Evolutionary conservation across 148 eudicot genomes (phyloP).

Genomic region (Polygonum maritimum): DNA sequence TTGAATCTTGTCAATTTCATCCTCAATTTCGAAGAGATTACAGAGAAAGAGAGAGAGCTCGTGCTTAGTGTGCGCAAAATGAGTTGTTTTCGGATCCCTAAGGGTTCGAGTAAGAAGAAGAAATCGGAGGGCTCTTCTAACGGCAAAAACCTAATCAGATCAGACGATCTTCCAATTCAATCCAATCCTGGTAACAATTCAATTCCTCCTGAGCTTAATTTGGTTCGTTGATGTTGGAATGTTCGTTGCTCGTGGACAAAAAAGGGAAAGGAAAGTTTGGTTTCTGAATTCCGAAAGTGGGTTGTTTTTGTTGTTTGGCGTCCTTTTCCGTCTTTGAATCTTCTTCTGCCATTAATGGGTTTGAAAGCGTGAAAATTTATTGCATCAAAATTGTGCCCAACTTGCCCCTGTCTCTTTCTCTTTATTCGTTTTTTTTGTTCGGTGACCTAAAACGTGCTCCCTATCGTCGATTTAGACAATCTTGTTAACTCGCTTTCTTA

Average conservation of each 20-base stretch:
- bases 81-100: slow-evolving; percentile 7
- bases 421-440: not conserved
- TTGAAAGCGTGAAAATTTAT: not conserved
- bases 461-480: not conserved
- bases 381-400: not conserved
- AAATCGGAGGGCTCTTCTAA: not conserved
- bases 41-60: not conserved
- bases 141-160: not conserved
- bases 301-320: not conserved
- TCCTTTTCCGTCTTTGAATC: not conserved
- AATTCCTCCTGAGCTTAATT: not conserved
- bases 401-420: not conserved
- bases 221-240: not conserved
- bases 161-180: not conserved
- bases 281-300: not conserved
- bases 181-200: not conserved
- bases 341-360: not conserved
- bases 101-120: not conserved
- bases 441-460: not conserved
- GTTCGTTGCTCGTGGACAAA: not conserved
- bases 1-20: not conserved
- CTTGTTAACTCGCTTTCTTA: not conserved
- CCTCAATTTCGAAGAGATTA: not conserved
- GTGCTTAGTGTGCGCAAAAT: not conserved
- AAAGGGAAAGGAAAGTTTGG: not conserved